Evolutionary conservation across 2,329 filamentous ascomycete genomes (phyloP), one percentile per base, ranked within the genome.

Genomic region (Proliferodiscus dingleyae): DNA sequence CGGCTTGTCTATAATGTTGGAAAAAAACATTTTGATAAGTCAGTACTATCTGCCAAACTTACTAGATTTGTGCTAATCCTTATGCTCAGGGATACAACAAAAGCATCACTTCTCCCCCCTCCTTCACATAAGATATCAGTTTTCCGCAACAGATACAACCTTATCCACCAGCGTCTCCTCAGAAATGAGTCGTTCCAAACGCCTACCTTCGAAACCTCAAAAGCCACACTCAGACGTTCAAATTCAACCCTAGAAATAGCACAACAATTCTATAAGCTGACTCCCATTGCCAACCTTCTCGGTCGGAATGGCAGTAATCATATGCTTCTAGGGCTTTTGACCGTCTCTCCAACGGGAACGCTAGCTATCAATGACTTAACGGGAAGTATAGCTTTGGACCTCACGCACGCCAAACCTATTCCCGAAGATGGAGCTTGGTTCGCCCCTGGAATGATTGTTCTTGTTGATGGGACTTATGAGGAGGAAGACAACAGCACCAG

Each of bases 391-490:
- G 75, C 80, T 2, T 72, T 98, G 1, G 89, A 97, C 56, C 69
- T 97, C 9, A 78, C 81, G 16, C 85, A 91, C 60, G 88, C 91
- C 0, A 81, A 83, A 18, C 81, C 86, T 11, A 84, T 96, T 45
- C 90, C 90, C 0, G 83, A 89, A 49, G 83, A 91, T 61, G 89
- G 87, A 19, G 85, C 87, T 3, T 98, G 89, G 85, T 96, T 96
- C 61, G 82, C 85, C 4, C 90, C 93, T 0, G 94, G 94, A 3
- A 97, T 97, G 89, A 87, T 98, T 38, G 87, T 97, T 3, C 75
- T 98, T 0, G 81, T 96, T 0, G 93, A 98, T 59, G 93, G 93
- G 5, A 82, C 91, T n/a, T 98, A 98, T 61, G 89, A 95, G 63
- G 93, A 97, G 64, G 89, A 95, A 57, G 88, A 89, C 50, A 78